A percentile compares a stretch with the other conserved stretches of the same genome.
Evolutionary conservation across 1,139 yeast genomes (phyloP).

Genomic region (Suhomyces bokatorum): DNA sequence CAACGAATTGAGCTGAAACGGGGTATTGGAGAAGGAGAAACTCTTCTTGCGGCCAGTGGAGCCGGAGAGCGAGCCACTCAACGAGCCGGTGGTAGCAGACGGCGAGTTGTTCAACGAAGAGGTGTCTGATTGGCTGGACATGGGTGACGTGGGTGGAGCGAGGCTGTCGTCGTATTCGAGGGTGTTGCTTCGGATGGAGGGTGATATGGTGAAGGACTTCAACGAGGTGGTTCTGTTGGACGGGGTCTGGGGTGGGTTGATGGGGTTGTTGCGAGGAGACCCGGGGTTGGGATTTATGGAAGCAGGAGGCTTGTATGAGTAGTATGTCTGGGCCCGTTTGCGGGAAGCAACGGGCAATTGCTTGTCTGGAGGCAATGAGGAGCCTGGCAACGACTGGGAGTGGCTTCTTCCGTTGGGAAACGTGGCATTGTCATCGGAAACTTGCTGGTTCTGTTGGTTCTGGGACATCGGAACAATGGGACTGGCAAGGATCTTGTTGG

Average conservation of each 20-base stretch:
- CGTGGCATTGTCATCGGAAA: not conserved
- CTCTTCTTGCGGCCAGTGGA: conserved; percentile 9
- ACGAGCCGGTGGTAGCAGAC: conserved; percentile 4
- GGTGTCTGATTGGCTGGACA: conserved; percentile 19
- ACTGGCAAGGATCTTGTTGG: conserved; percentile 34
- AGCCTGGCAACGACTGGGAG: conserved; percentile 37
- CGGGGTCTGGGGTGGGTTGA: conserved; percentile 13
- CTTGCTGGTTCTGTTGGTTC: not conserved
- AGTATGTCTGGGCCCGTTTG: conserved; percentile 30
- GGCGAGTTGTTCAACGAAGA: conserved; percentile 14
- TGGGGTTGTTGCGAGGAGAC: conserved; percentile 6
- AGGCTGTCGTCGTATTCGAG: conserved; percentile 4
- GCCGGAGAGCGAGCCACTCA: not conserved
- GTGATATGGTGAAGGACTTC: conserved; percentile 43
- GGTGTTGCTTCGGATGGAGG: conserved; percentile 26
- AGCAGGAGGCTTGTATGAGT: conserved; percentile 19
- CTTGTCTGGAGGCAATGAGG: conserved; percentile 10
- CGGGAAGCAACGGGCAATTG: conserved; percentile 13
- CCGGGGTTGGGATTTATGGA: conserved; percentile 4
- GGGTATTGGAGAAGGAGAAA: conserved; percentile 10
- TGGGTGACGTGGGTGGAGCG: conserved; percentile 20
- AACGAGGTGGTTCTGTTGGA: conserved; percentile 33
- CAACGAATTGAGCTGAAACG: conserved; percentile 3
- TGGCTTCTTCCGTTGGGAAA: conserved; percentile 24
- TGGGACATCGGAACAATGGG: conserved; percentile 35